phyloP scores from a whole-genome alignment of 2,329 filamentous ascomycete species.

The Metarhizium guizhouense region DNA sequence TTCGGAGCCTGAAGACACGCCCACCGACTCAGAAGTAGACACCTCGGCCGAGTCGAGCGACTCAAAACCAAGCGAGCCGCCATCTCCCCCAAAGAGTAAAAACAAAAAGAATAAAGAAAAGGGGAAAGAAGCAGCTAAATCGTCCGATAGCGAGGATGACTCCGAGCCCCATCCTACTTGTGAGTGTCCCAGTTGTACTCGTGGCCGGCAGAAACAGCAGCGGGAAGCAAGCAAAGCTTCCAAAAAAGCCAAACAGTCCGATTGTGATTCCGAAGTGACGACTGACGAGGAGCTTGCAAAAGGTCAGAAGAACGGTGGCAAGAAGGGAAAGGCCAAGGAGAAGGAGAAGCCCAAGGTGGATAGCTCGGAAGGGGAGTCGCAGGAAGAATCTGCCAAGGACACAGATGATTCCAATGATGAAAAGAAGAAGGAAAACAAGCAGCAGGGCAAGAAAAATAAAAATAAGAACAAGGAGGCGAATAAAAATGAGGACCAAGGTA shows the following conservation, averaged over 20 bases:
- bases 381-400: constrained; percentile 15
- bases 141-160: constrained; percentile 18
- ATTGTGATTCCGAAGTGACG: constrained; percentile 9
- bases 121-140: constrained; percentile 3
- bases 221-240: constrained; percentile 4
- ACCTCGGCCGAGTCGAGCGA: constrained; percentile 12
- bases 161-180: constrained; percentile 26
- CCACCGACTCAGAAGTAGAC: constrained; percentile 13
- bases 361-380: constrained; percentile 8
- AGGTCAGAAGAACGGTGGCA: constrained; percentile 12
- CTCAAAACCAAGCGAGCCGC: constrained; percentile 8
- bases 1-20: constrained; percentile 12
- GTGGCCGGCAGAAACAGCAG: constrained; percentile 9
- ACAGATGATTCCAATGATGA: constrained; percentile 8
- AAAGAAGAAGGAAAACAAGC: constrained; percentile 12
- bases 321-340: constrained; percentile 12
- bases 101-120: constrained; percentile 11
- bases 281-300: constrained; percentile 9
- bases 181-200: constrained; percentile 16
- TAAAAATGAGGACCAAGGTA: constrained; percentile 8
- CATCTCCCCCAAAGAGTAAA: constrained; percentile 11
- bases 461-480: constrained; percentile 4
- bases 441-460: constrained; percentile 2
- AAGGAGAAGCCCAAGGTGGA: constrained; percentile 15
- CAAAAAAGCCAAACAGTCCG: constrained; percentile 1